A percentile compares a stretch with the other conserved stretches of the same genome.
phyloP scores from a whole-genome alignment of 192 early-diverging fungal species.

The Paraglomus brasilianum region DNA sequence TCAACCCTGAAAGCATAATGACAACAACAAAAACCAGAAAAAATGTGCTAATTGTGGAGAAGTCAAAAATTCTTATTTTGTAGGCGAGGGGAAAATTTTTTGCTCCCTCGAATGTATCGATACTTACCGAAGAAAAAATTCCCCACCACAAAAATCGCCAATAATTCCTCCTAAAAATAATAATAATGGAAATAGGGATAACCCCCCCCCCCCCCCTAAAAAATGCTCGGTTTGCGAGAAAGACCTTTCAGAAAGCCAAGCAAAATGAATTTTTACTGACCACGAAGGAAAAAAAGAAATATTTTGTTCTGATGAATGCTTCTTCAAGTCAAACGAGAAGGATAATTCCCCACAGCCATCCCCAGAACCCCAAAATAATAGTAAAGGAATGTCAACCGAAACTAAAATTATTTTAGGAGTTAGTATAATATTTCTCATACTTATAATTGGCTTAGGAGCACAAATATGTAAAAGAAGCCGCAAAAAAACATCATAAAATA shows the following conservation, averaged over 20 bases:
- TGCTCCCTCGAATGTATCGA: too few relatives aligned
- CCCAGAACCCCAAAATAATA: background rate
- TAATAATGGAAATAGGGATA: too few relatives aligned
- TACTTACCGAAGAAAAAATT: too few relatives aligned
- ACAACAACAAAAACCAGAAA: too few relatives aligned
- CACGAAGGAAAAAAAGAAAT: background rate
- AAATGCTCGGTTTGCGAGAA: conserved; percentile 7
- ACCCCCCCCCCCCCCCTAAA: background rate
- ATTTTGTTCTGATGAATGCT: background rate
- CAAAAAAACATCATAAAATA: background rate
- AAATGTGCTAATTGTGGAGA: too few relatives aligned
- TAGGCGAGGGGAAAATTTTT: too few relatives aligned
- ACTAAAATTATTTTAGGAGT: conserved; percentile 6
- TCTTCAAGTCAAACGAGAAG: too few relatives aligned
- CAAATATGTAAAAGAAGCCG: background rate
- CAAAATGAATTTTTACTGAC: too few relatives aligned
- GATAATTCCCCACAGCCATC: too few relatives aligned
- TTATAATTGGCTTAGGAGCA: background rate
- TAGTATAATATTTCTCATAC: background rate
- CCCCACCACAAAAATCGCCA: too few relatives aligned
- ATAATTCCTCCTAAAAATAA: too few relatives aligned
- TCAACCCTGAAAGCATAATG: conserved; percentile 9
- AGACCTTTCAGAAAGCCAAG: background rate
- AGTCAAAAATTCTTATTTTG: too few relatives aligned
- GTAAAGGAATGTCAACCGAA: conserved; percentile 8